Evolutionary conservation across 2,329 filamentous ascomycete species (phyloP).

Genomic region (Epichloe brachyelytri): DNA sequence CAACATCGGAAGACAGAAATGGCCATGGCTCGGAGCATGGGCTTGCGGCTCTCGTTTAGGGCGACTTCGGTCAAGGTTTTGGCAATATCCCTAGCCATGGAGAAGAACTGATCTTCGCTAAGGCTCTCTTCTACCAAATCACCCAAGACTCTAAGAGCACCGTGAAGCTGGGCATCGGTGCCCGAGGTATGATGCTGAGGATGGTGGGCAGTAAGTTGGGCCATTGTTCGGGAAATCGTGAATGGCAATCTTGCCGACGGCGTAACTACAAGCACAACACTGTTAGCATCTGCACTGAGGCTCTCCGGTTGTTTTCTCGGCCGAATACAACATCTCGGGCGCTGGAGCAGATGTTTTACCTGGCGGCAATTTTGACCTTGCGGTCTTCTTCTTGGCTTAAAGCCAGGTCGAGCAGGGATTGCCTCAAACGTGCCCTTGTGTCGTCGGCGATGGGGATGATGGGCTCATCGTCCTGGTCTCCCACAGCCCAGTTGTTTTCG

Average conservation of each 20-base stretch:
- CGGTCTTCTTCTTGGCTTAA: constrained; percentile 62
- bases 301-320: not conserved
- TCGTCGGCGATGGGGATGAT: constrained; percentile 58
- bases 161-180: constrained; percentile 70
- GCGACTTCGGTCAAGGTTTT: constrained; percentile 74
- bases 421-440: constrained; percentile 60
- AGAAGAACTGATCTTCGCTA: constrained; percentile 90
- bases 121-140: constrained; percentile 90
- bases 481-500: constrained; percentile 68
- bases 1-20: constrained; percentile 83
- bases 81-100: constrained; percentile 74
- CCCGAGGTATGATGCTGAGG: constrained; percentile 62
- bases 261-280: constrained; percentile 32
- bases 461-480: constrained; percentile 52
- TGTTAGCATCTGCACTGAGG: not conserved
- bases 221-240: constrained; percentile 91
- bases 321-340: not conserved
- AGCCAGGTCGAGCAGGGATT: constrained; percentile 63
- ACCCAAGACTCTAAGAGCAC: constrained; percentile 72
- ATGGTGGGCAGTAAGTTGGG: constrained; percentile 74
- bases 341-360: constrained; percentile 32
- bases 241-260: constrained; percentile 87
- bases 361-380: constrained; percentile 80
- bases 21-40: constrained; percentile 67
- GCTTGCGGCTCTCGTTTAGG: constrained; percentile 59